Base-by-base conservation (phyloP, 495 filamentous ascomycete genomes). In the Daldinia grandis region DNA sequence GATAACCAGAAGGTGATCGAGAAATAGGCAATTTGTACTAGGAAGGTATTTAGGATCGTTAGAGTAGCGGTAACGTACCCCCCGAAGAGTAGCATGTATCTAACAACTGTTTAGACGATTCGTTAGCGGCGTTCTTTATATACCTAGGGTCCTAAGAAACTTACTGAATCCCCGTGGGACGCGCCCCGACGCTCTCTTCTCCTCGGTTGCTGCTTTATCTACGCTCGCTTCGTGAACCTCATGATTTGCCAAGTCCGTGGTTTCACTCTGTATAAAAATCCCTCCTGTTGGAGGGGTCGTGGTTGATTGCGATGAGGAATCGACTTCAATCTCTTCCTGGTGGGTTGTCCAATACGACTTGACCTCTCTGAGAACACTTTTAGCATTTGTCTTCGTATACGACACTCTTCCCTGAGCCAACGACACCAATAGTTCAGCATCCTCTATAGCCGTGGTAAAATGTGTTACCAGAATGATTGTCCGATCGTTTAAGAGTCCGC, bases 41-140 rank as follows among this genome's bases (percentile, higher is more conserved):
- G 14, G 88, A 90, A 24, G 40, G 56, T 61, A 40, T 58, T 61
- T 2, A 71, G 37, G 27, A 71, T 27, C 24, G 68, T 47, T 5
- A 71, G 24, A 12, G 19, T 24, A 14, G 62, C 62, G 53, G 49
- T 21, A 6, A 40, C 9, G 37, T 61, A 59, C 17, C 62, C 62
- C 15, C 68, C 68, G 27, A 71, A 71, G 31, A 58, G 27, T 5
- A 58, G 33, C 21, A 58, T 38, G 14, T 58, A 58, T 25, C 27
- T 21, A 30, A 30, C 25, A 53, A 53, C 49, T 53, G 27, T 30
- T 30, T 28, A 53, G 17, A 25, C 3, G 49, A 12, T 30, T 53
- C 5, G 7, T 53, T 15, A 53, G 49, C 27, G 10, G 1, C 9
- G 19, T 10, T 47, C 9, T 15, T 53, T 53, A 6, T 28, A 28